Percentiles rank a stretch among this genome's conserved stretches.
phyloP scores from a whole-genome alignment of 1,284 basidiomycete species.

The Ustilago xerochloae region DNA sequence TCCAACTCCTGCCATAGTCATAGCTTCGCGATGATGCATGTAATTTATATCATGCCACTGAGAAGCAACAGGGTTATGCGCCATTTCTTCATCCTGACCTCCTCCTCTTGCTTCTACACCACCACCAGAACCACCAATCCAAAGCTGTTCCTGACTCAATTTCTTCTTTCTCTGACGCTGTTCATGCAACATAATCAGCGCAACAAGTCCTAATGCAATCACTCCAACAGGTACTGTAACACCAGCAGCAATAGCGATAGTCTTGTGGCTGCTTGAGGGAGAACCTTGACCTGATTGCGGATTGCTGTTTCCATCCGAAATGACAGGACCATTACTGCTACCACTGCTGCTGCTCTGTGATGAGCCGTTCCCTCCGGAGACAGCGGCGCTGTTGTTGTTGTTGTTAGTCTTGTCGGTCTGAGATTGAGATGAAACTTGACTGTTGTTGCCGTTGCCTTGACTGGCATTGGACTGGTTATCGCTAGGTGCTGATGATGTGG shows the following conservation, averaged over 20 bases:
- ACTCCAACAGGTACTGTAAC: conserved; percentile 24
- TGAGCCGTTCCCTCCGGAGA: too few relatives aligned
- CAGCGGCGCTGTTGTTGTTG: too few relatives aligned
- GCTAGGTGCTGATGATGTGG: neutral
- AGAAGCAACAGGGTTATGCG: neutral
- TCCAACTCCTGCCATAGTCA: neutral
- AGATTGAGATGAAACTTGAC: neutral
- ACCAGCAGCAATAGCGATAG: conserved; percentile 6
- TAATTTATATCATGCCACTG: neutral
- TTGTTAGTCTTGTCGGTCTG: too few relatives aligned
- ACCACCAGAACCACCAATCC: too few relatives aligned
- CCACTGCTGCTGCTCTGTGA: too few relatives aligned
- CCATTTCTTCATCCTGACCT: conserved; percentile 6
- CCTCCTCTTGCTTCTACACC: too few relatives aligned
- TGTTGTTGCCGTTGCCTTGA: neutral
- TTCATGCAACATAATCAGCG: conserved; percentile 14
- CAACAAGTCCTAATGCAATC: conserved; percentile 15
- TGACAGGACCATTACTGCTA: neutral
- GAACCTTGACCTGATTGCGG: neutral
- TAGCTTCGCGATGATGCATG: neutral
- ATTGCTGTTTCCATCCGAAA: neutral
- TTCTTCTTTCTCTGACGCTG: conserved; percentile 6
- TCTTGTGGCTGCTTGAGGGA: neutral
- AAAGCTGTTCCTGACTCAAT: neutral
- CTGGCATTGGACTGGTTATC: neutral